phyloP scores from a whole-genome alignment of 2,329 filamentous ascomycete species.

The Fusarium sublunatum region DNA sequence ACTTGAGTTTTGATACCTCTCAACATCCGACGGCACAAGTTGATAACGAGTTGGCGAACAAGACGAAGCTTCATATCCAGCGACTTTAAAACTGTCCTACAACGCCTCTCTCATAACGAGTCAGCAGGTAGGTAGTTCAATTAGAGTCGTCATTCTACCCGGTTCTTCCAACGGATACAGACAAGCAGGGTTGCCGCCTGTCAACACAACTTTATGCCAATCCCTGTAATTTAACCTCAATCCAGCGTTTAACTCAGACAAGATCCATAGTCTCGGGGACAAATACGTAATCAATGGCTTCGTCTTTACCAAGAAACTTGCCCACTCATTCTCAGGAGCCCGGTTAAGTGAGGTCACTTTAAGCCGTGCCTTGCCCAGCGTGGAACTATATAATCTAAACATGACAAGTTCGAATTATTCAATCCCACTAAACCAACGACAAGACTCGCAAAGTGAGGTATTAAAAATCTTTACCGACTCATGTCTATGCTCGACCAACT shows the following conservation, averaged over 20 bases:
- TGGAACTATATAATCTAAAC: not conserved
- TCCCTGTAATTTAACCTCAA: not conserved
- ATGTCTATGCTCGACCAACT: not conserved
- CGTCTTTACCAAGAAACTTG: not conserved
- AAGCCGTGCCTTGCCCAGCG: no score
- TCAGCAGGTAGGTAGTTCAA: no score
- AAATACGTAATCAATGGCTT: not conserved
- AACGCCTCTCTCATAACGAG: no score
- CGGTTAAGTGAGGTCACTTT: not conserved
- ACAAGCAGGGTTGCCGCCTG: no score
- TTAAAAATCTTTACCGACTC: conserved; percentile 1
- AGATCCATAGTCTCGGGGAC: not conserved
- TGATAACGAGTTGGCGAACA: no score
- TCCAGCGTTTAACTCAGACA: not conserved
- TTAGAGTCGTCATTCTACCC: no score
- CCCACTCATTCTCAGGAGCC: not conserved
- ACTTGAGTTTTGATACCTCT: no score
- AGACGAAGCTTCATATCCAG: no score
- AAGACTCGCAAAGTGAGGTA: not conserved
- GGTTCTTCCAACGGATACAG: no score
- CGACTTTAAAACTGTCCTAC: no score
- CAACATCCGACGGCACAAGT: no score
- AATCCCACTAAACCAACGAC: not conserved
- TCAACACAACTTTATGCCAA: not conserved
- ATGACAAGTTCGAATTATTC: not conserved